phyloP scores from a whole-genome alignment of 2,329 filamentous ascomycete genomes.

The Hymenoscyphus linearis region DNA sequence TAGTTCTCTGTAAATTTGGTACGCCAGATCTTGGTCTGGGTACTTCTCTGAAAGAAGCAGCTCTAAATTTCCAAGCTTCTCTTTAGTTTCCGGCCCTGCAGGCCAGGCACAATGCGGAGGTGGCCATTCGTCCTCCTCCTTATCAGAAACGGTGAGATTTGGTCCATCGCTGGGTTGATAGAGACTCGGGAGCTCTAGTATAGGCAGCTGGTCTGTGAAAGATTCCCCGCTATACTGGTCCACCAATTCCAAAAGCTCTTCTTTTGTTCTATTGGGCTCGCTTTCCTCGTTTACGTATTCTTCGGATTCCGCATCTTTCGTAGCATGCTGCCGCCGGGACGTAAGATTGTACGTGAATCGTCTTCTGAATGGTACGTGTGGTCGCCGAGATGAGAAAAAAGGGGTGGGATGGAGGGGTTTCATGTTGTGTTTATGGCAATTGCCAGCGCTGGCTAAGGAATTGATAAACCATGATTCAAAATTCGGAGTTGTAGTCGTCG shows the following conservation, averaged over 20 bases:
- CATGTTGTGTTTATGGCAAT: slow-evolving; percentile 26
- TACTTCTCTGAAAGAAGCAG: slow-evolving; percentile 14
- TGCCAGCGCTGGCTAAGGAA: slow-evolving; percentile 28
- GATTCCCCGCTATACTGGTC: slow-evolving; percentile 43
- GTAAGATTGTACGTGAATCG: slow-evolving; percentile 3
- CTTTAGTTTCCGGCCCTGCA: slow-evolving; percentile 23
- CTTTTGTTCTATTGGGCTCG: slow-evolving; percentile 28
- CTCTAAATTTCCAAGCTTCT: slow-evolving; percentile 23
- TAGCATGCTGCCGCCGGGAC: slow-evolving; percentile 18
- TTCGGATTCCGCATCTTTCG: slow-evolving; percentile 5
- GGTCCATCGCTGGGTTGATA: slow-evolving; percentile 49
- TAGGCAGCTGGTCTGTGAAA: slow-evolving; percentile 49
- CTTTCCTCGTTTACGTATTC: not conserved
- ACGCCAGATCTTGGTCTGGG: slow-evolving; percentile 28
- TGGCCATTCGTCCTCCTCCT: slow-evolving; percentile 40
- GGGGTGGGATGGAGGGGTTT: slow-evolving; percentile 11
- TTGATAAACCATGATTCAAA: slow-evolving; percentile 33
- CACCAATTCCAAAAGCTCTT: slow-evolving; percentile 49
- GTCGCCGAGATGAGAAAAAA: slow-evolving; percentile 21
- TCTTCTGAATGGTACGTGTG: slow-evolving; percentile 9
- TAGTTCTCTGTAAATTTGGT: slow-evolving; percentile 32
- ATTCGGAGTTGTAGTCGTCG: slow-evolving; percentile 10
- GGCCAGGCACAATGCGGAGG: slow-evolving; percentile 28
- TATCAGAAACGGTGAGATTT: slow-evolving; percentile 45
- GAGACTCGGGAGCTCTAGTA: slow-evolving; percentile 45